These are phyloP conservation scores for Neurospora sp. DNA, from an alignment of 495 filamentous ascomycete genomes.

Conservation along the genomic window DNA sequence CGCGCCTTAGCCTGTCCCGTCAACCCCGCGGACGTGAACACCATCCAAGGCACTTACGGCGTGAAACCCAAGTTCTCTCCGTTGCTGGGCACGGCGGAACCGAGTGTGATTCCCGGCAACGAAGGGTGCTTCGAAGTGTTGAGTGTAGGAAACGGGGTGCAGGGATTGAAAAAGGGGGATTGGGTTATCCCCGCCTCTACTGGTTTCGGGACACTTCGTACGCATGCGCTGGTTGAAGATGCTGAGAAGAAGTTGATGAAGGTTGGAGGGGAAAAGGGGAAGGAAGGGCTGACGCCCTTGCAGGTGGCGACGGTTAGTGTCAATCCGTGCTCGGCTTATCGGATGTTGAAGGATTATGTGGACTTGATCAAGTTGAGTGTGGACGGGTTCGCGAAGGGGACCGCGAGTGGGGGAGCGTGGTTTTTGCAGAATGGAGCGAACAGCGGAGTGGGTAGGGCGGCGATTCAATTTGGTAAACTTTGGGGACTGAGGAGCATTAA, in stretches of 20 bases:
- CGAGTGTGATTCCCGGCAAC: conserved; percentile 59
- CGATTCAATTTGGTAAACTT: conserved; percentile 68
- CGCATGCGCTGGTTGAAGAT: conserved; percentile 64
- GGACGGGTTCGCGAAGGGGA: conserved; percentile 20
- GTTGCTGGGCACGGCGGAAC: conserved; percentile 60
- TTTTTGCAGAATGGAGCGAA: conserved; percentile 96
- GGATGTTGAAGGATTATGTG: conserved; percentile 82
- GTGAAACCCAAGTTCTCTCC: conserved; percentile 64
- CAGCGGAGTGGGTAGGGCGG: conserved; percentile 77
- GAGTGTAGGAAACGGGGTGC: conserved; percentile 48
- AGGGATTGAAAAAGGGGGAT: conserved; percentile 52
- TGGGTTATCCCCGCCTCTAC: conserved; percentile 82
- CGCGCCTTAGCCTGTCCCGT: conserved; percentile 76
- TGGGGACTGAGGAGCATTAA: conserved; percentile 89
- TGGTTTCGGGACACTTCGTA: conserved; percentile 85
- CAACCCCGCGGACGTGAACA: conserved; percentile 96
- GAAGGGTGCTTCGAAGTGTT: conserved; percentile 86
- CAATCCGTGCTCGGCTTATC: conserved; percentile 87
- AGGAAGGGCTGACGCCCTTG: conserved; percentile 52
- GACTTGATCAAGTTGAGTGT: conserved; percentile 27
- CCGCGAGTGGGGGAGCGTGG: conserved; percentile 60
- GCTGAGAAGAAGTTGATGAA: conserved; percentile 50
- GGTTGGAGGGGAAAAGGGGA: conserved; percentile 39
- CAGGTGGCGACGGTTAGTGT: conserved; percentile 81
- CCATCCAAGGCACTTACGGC: conserved; percentile 91